phyloP scores from a whole-genome alignment of 208 protist species.

The Trypanosomatidae sp. region DNA sequence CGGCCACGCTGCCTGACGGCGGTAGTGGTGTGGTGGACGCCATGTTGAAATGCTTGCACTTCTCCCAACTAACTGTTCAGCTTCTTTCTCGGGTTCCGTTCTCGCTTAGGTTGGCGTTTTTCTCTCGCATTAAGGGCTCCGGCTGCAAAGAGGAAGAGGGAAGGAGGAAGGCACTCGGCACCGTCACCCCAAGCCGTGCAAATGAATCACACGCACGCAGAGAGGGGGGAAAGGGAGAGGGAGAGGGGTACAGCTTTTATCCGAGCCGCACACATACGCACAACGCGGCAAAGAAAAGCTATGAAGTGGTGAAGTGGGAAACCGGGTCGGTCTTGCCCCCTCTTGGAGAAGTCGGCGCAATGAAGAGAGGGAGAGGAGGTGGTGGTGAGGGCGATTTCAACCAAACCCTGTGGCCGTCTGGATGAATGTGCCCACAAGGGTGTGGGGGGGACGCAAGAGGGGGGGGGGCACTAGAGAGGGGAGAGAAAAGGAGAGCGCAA shows the following conservation, averaged over 20 bases:
- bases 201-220: slow-evolving; percentile 3
- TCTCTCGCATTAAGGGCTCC: not conserved
- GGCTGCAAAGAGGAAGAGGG: not conserved
- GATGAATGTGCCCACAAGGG: not conserved
- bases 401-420: not conserved
- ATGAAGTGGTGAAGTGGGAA: not conserved
- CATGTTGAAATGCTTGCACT: not conserved
- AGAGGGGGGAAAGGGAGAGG: not conserved
- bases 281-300: not conserved
- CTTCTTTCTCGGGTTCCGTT: not conserved
- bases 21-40: not conserved
- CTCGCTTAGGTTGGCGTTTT: not conserved
- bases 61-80: not conserved
- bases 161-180: not conserved
- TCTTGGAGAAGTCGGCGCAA: not conserved
- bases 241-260: not conserved
- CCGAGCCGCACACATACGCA: not conserved
- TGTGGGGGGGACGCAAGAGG: not conserved
- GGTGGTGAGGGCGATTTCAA: not conserved
- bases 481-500: not conserved
- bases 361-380: not conserved
- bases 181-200: slow-evolving; percentile 1
- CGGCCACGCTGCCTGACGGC: not conserved
- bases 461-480: not conserved
- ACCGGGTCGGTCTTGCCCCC: not conserved